Evolutionary conservation across 208 protist genomes (phyloP).

Genomic region (Sergeia podlipaevii): DNA sequence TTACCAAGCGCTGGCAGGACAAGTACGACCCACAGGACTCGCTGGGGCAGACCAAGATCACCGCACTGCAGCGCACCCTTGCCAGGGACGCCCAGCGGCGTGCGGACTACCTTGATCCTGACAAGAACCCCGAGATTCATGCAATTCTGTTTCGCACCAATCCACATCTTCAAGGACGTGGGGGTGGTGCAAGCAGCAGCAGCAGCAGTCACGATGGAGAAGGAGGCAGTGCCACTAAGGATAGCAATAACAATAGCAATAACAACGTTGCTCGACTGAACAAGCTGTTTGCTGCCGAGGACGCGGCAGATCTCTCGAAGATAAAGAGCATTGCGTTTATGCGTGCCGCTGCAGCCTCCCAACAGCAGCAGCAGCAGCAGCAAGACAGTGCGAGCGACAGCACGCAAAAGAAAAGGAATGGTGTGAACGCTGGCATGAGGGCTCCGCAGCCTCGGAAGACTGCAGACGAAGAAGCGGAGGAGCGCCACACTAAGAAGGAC

Average conservation of each 20-base stretch:
- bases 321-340: no score
- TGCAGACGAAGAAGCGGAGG: background rate
- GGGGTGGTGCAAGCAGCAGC: background rate
- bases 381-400: no score
- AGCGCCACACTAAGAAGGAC: no score
- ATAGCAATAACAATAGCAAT: background rate
- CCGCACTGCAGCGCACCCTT: constrained; percentile 40
- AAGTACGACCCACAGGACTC: constrained; percentile 27
- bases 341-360: background rate
- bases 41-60: constrained; percentile 5
- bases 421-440: background rate
- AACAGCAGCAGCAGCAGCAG: constrained; percentile 1
- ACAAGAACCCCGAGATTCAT: constrained; percentile 47
- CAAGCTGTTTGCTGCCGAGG: background rate
- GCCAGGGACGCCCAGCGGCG: constrained; percentile 24
- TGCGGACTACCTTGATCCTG: constrained; percentile 24
- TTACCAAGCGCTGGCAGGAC: constrained; percentile 28
- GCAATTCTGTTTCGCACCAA: constrained; percentile 24
- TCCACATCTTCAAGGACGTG: constrained; percentile 7
- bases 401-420: no score
- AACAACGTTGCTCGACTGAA: background rate
- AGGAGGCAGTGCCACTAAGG: background rate
- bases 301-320: no score
- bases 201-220: no score
- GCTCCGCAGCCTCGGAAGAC: constrained; percentile 1